phyloP scores from a whole-genome alignment of 225 moss, liverwort and hornwort species.

The Sphagnum tenellum region DNA sequence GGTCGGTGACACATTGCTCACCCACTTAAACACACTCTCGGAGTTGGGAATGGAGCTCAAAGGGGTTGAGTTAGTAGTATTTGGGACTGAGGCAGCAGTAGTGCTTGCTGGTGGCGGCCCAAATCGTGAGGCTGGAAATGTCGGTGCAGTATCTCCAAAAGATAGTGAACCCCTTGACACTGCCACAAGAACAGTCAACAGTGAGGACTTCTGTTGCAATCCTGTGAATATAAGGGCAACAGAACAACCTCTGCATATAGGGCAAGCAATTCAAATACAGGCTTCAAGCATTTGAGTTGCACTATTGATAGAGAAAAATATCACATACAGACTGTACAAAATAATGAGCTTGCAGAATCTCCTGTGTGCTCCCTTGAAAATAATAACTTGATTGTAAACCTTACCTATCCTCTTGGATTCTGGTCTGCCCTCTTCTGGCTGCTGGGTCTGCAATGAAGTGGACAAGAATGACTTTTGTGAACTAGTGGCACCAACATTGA shows the following conservation, averaged over 20 bases:
- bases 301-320: no score
- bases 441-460: constrained; percentile 23
- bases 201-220: background rate
- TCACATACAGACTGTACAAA: no score
- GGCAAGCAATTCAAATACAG: no score
- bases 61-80: constrained; percentile 15
- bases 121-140: constrained; percentile 40
- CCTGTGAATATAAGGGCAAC: no score
- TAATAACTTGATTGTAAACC: no score
- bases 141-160: constrained; percentile 33
- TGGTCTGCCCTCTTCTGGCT: constrained; percentile 36
- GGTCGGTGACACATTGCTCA: constrained; percentile 31
- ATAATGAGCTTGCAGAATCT: no score
- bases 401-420: constrained; percentile 51
- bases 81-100: constrained; percentile 9
- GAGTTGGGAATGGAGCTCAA: constrained; percentile 17
- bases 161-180: constrained; percentile 34
- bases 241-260: no score
- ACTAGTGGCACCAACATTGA: constrained; percentile 20
- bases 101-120: constrained; percentile 43
- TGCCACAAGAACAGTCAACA: constrained; percentile 9
- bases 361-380: no score
- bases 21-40: constrained; percentile 62
- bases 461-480: constrained; percentile 19
- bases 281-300: no score